phyloP scores from a whole-genome alignment of 1,139 yeast genomes.

The Zygosaccharomyces sapae region DNA sequence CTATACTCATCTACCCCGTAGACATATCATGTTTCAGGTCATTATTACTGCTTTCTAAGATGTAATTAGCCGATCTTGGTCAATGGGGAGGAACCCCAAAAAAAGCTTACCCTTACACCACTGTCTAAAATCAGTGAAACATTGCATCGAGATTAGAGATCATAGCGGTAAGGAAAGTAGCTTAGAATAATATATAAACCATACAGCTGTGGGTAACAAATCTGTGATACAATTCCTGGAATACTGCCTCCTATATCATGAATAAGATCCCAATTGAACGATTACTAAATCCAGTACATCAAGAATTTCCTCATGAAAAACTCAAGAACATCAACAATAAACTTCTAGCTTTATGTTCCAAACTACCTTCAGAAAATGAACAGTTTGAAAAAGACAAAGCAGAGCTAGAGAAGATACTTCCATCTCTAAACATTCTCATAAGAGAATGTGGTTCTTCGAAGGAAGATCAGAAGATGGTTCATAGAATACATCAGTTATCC shows the following conservation, averaged over 20 bases:
- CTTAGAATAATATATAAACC: neutral
- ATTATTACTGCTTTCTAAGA: neutral
- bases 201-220: neutral
- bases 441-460: neutral
- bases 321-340: slow-evolving; percentile 8
- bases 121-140: neutral
- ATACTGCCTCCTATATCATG: neutral
- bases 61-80: neutral
- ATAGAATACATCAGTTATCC: slow-evolving; percentile 8
- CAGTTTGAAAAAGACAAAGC: neutral
- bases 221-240: too few species aligned
- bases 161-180: neutral
- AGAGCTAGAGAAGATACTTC: slow-evolving; percentile 6
- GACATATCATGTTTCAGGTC: neutral
- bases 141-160: neutral
- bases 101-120: slow-evolving; percentile 1
- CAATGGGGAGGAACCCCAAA: slow-evolving; percentile 2
- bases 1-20: neutral
- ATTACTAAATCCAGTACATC: slow-evolving; percentile 9
- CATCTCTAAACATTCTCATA: neutral
- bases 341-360: slow-evolving; percentile 8
- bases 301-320: slow-evolving; percentile 10
- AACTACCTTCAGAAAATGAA: slow-evolving; percentile 1
- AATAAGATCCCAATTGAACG: slow-evolving; percentile 7
- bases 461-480: slow-evolving; percentile 5